Conservation (phyloP, 1,284 basidiomycete genomes). For the Microbotryum violaceum region DNA sequence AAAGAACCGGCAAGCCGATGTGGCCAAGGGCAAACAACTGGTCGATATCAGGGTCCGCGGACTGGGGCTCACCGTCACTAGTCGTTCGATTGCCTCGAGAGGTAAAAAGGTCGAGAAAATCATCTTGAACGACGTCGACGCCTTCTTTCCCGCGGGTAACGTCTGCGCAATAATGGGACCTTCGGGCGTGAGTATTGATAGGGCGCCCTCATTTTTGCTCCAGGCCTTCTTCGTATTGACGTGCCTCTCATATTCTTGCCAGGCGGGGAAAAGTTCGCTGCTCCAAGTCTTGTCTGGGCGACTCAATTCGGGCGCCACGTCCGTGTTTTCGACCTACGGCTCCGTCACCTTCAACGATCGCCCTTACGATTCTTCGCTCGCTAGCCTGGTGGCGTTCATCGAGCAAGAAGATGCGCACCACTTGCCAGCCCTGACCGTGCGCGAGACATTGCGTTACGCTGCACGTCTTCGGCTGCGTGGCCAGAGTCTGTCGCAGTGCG, state of each 20-base stretch:
- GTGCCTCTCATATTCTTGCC: slow-evolving; percentile 26
- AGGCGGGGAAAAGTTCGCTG: slow-evolving; percentile 48
- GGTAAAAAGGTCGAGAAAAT: slow-evolving; percentile 31
- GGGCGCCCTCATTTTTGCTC: not conserved
- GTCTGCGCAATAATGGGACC: slow-evolving; percentile 46
- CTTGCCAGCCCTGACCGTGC: slow-evolving; percentile 45
- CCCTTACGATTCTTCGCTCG: slow-evolving; percentile 34
- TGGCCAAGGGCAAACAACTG: not conserved
- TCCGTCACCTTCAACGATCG: slow-evolving; percentile 41
- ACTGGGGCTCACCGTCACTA: slow-evolving; percentile 29
- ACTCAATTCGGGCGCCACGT: slow-evolving; percentile 39
- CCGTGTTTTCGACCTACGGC: slow-evolving; percentile 40
- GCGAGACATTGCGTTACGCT: slow-evolving; percentile 49
- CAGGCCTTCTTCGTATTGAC: not conserved
- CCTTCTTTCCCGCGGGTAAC: slow-evolving; percentile 46
- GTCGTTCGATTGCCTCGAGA: not conserved
- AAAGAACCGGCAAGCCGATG: not conserved
- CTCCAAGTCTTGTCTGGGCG: slow-evolving; percentile 47
- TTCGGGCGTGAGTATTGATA: slow-evolving; percentile 10
- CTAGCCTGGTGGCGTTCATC: slow-evolving; percentile 47
- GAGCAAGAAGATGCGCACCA: slow-evolving; percentile 51
- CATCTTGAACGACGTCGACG: slow-evolving; percentile 45
- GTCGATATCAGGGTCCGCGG: slow-evolving; percentile 19
- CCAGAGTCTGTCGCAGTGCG: slow-evolving; percentile 44
- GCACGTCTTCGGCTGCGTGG: slow-evolving; percentile 47